These are phyloP conservation scores for Hypericum perforatum DNA, from an alignment of 345 rosid species.

Conservation along the genomic window DNA sequence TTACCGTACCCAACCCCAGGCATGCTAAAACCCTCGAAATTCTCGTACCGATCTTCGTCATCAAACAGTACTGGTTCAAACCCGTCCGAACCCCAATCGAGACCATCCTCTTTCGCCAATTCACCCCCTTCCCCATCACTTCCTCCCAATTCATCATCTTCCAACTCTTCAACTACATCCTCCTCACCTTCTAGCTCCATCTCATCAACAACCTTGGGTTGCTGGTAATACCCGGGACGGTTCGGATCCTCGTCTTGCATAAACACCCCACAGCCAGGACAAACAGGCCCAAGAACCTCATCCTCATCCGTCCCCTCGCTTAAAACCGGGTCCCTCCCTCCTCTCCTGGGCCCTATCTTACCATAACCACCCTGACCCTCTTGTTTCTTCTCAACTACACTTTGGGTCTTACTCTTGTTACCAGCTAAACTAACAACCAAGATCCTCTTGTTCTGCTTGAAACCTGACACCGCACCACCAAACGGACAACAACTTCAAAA, in stretches of 20 bases:
- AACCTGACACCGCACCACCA: slow-evolving; percentile 11
- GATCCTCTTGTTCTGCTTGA: slow-evolving; percentile 14
- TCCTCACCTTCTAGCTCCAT: background rate
- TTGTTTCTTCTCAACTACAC: slow-evolving; percentile 23
- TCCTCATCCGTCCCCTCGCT: slow-evolving; percentile 88
- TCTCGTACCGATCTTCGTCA: slow-evolving; percentile 26
- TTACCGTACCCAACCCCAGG: slow-evolving; percentile 91
- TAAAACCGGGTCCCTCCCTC: slow-evolving; percentile 23
- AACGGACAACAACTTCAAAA: no score
- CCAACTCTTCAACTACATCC: no score
- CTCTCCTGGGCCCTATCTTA: slow-evolving; percentile 28
- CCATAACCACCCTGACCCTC: slow-evolving; percentile 25
- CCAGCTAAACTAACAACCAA: slow-evolving; percentile 31
- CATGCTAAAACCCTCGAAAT: slow-evolving; percentile 60
- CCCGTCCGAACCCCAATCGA: slow-evolving; percentile 62
- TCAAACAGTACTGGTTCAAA: slow-evolving; percentile 37
- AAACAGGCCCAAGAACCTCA: slow-evolving; percentile 51
- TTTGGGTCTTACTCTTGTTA: slow-evolving; percentile 24
- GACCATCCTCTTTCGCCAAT: slow-evolving; percentile 24
- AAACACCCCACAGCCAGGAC: slow-evolving; percentile 91
- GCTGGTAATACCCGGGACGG: slow-evolving; percentile 65
- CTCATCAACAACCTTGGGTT: slow-evolving; percentile 21
- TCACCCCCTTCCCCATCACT: slow-evolving; percentile 13
- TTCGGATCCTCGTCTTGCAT: slow-evolving; percentile 73
- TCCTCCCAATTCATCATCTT: no score